These are phyloP conservation scores for Aspergillus aculeatus DNA, from an alignment of 2,329 filamentous ascomycete species.

Conservation along the genomic window DNA sequence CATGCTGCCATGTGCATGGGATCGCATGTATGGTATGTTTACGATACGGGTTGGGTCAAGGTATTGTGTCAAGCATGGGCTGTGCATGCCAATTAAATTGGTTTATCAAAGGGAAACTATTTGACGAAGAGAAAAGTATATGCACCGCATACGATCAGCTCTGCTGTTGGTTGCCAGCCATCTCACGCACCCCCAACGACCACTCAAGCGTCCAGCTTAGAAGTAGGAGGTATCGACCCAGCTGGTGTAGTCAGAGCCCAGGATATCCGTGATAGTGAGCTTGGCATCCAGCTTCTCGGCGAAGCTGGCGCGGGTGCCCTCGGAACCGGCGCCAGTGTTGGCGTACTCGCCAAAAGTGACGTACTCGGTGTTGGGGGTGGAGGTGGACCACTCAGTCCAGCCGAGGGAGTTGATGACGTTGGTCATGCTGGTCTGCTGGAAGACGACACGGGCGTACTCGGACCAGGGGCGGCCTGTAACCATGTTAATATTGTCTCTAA, in stretches of 20 bases:
- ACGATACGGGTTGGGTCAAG: too few relatives aligned
- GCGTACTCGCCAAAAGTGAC: slow-evolving; percentile 59
- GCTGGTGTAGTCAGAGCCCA: slow-evolving; percentile 45
- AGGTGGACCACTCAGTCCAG: slow-evolving; percentile 57
- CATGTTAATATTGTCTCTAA: background rate
- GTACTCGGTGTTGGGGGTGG: slow-evolving; percentile 50
- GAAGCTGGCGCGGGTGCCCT: slow-evolving; percentile 54
- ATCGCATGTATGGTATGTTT: too few relatives aligned
- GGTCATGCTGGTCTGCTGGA: slow-evolving; percentile 10
- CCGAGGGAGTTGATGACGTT: slow-evolving; percentile 59
- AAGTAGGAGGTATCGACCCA: slow-evolving; percentile 49
- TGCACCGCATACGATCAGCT: background rate
- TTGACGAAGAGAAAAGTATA: background rate
- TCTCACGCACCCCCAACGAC: too few relatives aligned
- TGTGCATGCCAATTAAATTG: background rate
- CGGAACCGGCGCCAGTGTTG: slow-evolving; percentile 59
- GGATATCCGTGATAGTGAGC: slow-evolving; percentile 45
- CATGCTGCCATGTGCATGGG: too few relatives aligned
- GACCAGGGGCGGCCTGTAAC: slow-evolving; percentile 9
- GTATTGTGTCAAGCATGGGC: background rate
- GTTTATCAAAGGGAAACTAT: background rate
- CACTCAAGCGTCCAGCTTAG: background rate
- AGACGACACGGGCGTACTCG: slow-evolving; percentile 10
- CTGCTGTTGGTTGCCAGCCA: background rate
- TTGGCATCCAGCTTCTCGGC: slow-evolving; percentile 41